These are phyloP conservation scores for Sugiyamaella qingdaonensis DNA, from an alignment of 805 yeast species.

Conservation along the genomic window DNA sequence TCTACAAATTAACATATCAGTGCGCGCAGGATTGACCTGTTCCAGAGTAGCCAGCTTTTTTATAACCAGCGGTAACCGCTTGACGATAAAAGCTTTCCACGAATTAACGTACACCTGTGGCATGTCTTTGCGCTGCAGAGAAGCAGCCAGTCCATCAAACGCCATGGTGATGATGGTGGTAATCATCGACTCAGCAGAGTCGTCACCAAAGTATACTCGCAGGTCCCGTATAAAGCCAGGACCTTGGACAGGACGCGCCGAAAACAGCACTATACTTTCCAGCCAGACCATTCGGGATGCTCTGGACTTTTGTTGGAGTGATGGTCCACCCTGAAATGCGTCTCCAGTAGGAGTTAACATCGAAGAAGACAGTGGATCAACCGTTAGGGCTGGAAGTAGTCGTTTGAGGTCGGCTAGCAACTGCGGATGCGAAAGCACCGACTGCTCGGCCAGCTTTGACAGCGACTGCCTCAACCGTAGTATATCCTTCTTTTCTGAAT, in stretches of 20 bases:
- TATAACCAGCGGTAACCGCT: conserved; percentile 45
- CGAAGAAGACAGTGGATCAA: background rate
- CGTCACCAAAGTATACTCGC: conserved; percentile 4
- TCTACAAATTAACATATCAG: conserved; percentile 28
- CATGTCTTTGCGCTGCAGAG: conserved; percentile 34
- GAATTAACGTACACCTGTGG: conserved; percentile 35
- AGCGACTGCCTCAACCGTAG: background rate
- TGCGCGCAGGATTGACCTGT: background rate
- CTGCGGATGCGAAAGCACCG: background rate
- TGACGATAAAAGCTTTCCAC: conserved; percentile 45
- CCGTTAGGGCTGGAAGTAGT: background rate
- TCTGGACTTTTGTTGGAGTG: conserved; percentile 9
- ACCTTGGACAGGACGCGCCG: conserved; percentile 12
- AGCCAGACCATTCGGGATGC: conserved; percentile 23
- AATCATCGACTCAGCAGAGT: conserved; percentile 22
- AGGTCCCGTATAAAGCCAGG: conserved; percentile 20
- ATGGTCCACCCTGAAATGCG: no score
- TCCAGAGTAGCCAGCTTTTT: conserved; percentile 30
- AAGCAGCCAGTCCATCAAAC: conserved; percentile 41
- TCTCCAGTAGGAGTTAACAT: background rate
- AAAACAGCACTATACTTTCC: conserved; percentile 19
- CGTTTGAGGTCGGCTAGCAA: background rate
- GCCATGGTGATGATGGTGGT: conserved; percentile 42
- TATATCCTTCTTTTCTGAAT: background rate
- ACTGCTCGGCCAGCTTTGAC: background rate